These are phyloP conservation scores for Ceratocystis variospora DNA, from an alignment of 2,329 filamentous ascomycete species.

Conservation along the genomic window DNA sequence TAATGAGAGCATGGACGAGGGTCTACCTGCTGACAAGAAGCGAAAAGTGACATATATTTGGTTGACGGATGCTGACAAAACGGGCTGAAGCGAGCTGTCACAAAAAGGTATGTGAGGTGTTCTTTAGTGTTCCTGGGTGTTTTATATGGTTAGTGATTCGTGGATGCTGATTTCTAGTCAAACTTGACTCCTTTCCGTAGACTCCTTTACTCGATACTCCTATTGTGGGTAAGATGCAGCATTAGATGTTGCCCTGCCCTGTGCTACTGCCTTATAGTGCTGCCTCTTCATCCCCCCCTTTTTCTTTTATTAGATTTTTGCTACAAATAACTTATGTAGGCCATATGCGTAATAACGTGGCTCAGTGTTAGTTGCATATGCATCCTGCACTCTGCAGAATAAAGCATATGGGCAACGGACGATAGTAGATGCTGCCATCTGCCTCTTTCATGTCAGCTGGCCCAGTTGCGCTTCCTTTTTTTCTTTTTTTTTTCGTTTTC, in stretches of 20 bases:
- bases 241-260: background rate
- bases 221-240: background rate
- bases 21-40: background rate
- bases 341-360: background rate
- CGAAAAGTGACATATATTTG: background rate
- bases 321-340: background rate
- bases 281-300: background rate
- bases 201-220: background rate
- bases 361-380: background rate
- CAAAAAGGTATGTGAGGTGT: background rate
- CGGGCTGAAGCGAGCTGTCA: background rate
- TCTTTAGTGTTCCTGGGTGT: too few relatives aligned
- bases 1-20: background rate
- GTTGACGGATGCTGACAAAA: background rate
- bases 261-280: background rate
- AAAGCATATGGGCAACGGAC: background rate
- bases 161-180: too few relatives aligned
- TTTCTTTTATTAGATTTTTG: background rate
- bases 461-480: background rate
- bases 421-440: background rate
- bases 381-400: background rate
- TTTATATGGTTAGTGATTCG: too few relatives aligned
- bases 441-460: background rate
- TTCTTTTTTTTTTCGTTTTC: background rate
- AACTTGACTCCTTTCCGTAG: too few relatives aligned